phyloP scores from a whole-genome alignment of 345 rosid genomes.

The Citrus trifoliata region DNA sequence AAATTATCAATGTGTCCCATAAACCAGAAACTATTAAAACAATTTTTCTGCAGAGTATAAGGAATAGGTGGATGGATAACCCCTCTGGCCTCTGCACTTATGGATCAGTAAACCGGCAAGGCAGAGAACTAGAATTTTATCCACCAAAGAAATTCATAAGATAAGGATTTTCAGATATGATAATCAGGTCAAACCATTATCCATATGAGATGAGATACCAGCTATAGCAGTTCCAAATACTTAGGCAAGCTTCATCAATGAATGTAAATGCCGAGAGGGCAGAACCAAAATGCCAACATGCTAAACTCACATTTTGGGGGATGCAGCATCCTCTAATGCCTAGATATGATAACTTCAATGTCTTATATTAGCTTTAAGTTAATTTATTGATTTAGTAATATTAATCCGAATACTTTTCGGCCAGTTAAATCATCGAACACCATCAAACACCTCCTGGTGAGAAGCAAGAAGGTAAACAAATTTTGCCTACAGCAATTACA shows the following conservation, averaged over 20 bases:
- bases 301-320: neutral
- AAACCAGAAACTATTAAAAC: neutral
- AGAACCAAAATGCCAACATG: neutral
- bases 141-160: neutral
- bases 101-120: neutral
- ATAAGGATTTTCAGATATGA: neutral
- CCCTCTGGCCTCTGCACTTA: neutral
- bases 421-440: neutral
- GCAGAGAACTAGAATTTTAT: neutral
- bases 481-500: neutral
- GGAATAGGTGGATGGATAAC: neutral
- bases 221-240: neutral
- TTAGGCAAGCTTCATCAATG: neutral
- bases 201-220: neutral
- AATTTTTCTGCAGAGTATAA: neutral
- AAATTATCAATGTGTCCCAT: neutral
- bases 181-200: neutral
- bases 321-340: neutral
- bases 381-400: neutral
- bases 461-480: neutral
- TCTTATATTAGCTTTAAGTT: neutral
- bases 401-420: neutral
- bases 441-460: neutral
- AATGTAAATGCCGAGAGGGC: neutral
- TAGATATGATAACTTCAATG: neutral